A percentile compares a stretch with the other conserved stretches of the same genome.
phyloP scores from a whole-genome alignment of 2,329 filamentous ascomycete species.

The Westerdykella ornata region DNA sequence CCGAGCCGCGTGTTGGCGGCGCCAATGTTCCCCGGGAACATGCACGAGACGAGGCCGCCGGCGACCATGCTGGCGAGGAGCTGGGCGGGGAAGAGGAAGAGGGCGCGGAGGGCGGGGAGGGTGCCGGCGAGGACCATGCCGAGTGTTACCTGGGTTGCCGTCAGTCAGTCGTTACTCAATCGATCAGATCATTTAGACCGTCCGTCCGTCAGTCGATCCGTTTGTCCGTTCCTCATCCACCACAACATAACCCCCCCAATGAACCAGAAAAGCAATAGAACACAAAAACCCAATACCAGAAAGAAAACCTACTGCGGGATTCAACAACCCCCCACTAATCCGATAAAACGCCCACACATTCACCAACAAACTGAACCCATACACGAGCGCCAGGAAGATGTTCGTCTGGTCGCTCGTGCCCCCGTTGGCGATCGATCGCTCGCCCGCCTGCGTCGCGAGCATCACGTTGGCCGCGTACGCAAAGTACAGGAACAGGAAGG shows the following conservation, averaged over 20 bases:
- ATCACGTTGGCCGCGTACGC: constrained; percentile 25
- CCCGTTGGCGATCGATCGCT: constrained; percentile 7
- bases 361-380: constrained; percentile 31
- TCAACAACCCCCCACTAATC: constrained; percentile 30
- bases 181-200: no score
- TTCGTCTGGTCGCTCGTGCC: constrained; percentile 13
- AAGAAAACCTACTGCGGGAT: constrained; percentile 19
- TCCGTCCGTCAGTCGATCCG: no score
- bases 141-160: constrained; percentile 21
- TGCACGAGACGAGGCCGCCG: constrained; percentile 14
- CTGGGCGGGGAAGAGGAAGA: constrained; percentile 18
- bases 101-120: constrained; percentile 12
- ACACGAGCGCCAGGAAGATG: constrained; percentile 31
- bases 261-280: no score
- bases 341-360: constrained; percentile 35
- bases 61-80: constrained; percentile 22
- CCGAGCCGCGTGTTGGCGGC: constrained; percentile 14
- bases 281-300: no score
- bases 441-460: constrained; percentile 14
- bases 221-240: no score
- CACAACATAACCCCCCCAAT: no score
- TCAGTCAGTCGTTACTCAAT: no score
- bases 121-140: constrained; percentile 19
- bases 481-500: constrained; percentile 28
- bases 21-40: constrained; percentile 23